Evolutionary conservation across 371 early-diverging fungal genomes (phyloP), one percentile per base, ranked within the genome.

Genomic region (Rhizopus arrhizus): DNA sequence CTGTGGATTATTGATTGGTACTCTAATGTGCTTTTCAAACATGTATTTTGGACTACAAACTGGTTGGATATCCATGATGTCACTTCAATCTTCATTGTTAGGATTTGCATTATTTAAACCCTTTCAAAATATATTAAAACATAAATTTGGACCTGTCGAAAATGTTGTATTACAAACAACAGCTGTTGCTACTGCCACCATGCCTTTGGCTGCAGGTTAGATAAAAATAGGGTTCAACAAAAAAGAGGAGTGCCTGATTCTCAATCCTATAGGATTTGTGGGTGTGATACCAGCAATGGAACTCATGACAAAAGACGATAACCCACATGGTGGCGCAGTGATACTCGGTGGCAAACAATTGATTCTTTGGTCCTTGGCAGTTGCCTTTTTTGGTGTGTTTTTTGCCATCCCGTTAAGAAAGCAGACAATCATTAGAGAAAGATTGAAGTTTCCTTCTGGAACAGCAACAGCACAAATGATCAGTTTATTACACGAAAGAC

Each of bases 401-500:
- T 94, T 95, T 70, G 94, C 93, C 4, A 82, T 95, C 2, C 93
- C 94, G 5, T 68, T 95, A 47, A 75, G 95, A 46, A 84, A 81
- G 36, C 92, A 93, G 62, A 89, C 88, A 0, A 87, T 92, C 42
- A 81, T 94, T 42, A 80, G 85, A 46, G 91, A 92, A 61, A 90
- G 91, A 66, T 81, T 94, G 5, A 81, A 84, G 11, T 94, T 94
- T 62, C 95, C 95, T 2, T 89, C 92, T 1, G 92, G 94, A 2
- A 91, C 93, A 13, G 94, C 91, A 0, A 89, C 95, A 3, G 95
- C 95, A 4, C 88, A 92, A 65, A 91, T 92, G 90, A 92, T 92
- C 63, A 82, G 86, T 10, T 82, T 92, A 4, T 66, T 92, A 16
- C 92, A 91, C 58, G 82, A 88, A 48, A 63, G 73, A 38, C 69